Evolutionary conservation across 345 rosid species (phyloP).

Genomic region (Geranium rotundifolium): DNA sequence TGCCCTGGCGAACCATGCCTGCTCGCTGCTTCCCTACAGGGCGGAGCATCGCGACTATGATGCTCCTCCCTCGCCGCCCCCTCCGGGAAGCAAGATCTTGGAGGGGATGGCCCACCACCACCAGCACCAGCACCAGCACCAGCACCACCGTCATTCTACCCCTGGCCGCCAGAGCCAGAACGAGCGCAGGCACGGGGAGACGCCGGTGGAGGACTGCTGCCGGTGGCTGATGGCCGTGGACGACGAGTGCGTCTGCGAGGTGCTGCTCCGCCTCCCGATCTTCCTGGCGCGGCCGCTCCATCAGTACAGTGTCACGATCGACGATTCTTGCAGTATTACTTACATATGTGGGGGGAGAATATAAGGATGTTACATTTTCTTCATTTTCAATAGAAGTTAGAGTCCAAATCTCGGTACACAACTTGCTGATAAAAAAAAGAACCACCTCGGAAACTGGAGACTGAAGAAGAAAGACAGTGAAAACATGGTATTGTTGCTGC

Average conservation of each 20-base stretch:
- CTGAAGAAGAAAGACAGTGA: no score
- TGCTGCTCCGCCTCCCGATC: neutral
- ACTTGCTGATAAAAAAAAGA: no score
- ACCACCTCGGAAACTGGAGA: no score
- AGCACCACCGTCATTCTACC: neutral
- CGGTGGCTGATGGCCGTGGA: neutral
- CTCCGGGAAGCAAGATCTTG: neutral
- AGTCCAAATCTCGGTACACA: no score
- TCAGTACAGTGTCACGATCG: neutral
- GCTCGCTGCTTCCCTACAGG: neutral
- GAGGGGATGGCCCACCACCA: no score
- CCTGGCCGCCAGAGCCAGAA: neutral
- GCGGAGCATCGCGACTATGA: neutral
- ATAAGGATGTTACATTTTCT: neutral
- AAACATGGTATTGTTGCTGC: no score
- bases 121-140: no score
- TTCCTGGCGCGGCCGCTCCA: neutral
- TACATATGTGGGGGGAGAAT: neutral
- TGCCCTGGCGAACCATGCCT: neutral
- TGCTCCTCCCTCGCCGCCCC: neutral
- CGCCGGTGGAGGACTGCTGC: neutral
- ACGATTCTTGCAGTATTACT: neutral
- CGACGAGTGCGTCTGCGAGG: neutral
- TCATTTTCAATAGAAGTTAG: no score
- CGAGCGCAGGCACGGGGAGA: neutral